These are phyloP conservation scores for Cryptosporidium meleagridis DNA, from an alignment of 169 alveolate genomes.

Conservation along the genomic window DNA sequence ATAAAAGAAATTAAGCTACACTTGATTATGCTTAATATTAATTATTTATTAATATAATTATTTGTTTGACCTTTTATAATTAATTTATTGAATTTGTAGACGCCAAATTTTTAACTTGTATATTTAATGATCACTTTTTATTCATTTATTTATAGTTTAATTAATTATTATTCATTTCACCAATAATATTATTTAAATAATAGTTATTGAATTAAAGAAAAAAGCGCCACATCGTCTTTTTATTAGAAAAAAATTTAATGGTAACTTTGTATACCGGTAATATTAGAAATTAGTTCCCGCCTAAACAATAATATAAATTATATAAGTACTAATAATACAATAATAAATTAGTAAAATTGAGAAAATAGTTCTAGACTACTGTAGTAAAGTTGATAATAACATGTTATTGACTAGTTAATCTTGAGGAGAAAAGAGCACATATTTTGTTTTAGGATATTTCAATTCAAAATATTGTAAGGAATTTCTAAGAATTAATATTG, in stretches of 20 bases:
- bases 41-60: neutral
- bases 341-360: neutral
- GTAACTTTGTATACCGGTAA: neutral
- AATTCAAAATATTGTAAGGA: neutral
- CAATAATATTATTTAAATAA: neutral
- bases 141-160: neutral
- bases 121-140: constrained; percentile 9
- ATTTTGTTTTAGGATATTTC: neutral
- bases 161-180: neutral
- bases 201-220: neutral
- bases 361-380: neutral
- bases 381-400: neutral
- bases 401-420: constrained; percentile 1
- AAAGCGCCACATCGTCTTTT: constrained; percentile 1
- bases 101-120: constrained; percentile 1
- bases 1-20: neutral
- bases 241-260: neutral
- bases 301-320: neutral
- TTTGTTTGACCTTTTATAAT: neutral
- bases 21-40: neutral
- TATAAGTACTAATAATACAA: neutral
- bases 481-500: neutral
- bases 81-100: too few relatives aligned
- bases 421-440: neutral
- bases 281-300: neutral